phyloP scores from a whole-genome alignment of 2,329 filamentous ascomycete genomes.

The Atkinsonella texensis region DNA sequence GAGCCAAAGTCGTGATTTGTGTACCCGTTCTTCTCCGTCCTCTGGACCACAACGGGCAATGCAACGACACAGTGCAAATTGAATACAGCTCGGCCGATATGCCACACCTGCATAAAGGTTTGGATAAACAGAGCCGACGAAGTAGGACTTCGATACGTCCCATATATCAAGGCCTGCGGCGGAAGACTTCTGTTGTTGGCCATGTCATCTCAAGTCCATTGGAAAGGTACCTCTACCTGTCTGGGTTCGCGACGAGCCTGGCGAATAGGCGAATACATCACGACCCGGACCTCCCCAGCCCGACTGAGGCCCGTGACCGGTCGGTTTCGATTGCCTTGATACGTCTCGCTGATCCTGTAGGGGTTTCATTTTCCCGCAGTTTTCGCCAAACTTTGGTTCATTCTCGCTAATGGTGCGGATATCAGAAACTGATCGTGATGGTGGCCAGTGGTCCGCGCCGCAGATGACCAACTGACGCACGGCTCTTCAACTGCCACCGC shows the following conservation, averaged over 20 bases:
- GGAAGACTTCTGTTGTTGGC: no score
- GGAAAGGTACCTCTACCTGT: no score
- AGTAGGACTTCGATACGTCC: background rate
- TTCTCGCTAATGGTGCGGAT: background rate
- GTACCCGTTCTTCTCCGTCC: no score
- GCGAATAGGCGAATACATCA: background rate
- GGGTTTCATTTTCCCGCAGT: background rate
- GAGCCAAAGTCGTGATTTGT: no score
- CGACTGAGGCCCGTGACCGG: background rate
- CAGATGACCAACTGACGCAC: background rate
- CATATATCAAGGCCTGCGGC: no score
- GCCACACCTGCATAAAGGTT: background rate
- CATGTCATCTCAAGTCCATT: no score
- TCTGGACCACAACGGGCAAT: no score
- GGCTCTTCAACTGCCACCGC: background rate
- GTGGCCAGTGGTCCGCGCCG: constrained; percentile 5
- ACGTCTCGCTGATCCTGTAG: background rate
- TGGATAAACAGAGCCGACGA: background rate
- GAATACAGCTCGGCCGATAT: background rate
- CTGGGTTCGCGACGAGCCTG: no score
- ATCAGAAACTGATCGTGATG: background rate
- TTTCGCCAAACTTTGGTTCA: background rate
- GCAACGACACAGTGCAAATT: background rate
- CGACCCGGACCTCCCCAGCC: background rate
- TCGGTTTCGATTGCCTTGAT: background rate